Conservation (phyloP, 805 yeast genomes). For the Starmerella scarabaei region DNA sequence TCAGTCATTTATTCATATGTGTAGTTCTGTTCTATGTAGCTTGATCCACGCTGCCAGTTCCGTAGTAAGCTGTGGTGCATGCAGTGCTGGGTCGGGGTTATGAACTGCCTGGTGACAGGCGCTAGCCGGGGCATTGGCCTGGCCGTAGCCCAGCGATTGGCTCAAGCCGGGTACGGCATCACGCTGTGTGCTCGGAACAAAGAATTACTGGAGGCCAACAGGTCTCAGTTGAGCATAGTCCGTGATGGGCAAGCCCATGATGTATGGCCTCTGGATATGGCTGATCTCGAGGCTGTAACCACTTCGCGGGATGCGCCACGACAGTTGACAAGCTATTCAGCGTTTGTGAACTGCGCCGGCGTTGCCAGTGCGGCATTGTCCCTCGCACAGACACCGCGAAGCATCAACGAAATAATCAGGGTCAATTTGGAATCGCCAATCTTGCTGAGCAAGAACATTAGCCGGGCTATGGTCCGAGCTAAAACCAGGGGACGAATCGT, state of each 20-base stretch:
- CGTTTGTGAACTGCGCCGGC: conserved; percentile 42
- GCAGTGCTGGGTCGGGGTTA: neutral
- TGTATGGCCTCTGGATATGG: conserved; percentile 15
- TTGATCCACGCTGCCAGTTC: too few species aligned
- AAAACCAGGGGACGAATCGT: conserved; percentile 31
- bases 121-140: conserved; percentile 59
- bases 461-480: conserved; percentile 38
- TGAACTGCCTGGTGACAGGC: conserved; percentile 39
- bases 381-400: conserved; percentile 30
- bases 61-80: too few species aligned
- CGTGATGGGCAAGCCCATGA: conserved; percentile 12
- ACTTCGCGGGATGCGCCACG: conserved; percentile 22
- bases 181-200: conserved; percentile 41
- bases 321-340: conserved; percentile 27
- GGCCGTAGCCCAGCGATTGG: conserved; percentile 39
- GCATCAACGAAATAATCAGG: conserved; percentile 36
- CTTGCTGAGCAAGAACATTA: conserved; percentile 40
- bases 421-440: conserved; percentile 54
- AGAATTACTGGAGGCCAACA: conserved; percentile 26
- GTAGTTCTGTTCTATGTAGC: too few species aligned
- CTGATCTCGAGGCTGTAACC: conserved; percentile 5
- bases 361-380: conserved; percentile 45
- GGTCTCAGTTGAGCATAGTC: conserved; percentile 14
- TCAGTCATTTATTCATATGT: too few species aligned
- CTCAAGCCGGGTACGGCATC: conserved; percentile 40